Evolutionary conservation across 805 yeast species (phyloP), one percentile per base, ranked within the genome.

Genomic region (Zygosaccharomyces siamensis): DNA sequence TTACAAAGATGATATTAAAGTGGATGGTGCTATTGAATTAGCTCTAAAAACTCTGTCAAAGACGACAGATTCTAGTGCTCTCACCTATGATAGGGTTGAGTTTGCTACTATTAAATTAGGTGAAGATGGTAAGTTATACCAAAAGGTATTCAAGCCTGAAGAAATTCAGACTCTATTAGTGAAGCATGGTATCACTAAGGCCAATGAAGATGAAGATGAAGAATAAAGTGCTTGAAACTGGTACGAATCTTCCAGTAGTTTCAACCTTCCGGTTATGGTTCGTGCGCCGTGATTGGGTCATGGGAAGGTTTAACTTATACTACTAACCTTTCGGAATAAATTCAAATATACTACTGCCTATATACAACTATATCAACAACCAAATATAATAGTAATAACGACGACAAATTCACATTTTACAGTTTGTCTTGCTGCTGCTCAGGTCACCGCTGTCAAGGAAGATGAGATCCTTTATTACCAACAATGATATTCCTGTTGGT

Each of bases 11-110:
- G 93, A 86, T 49, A 69, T 88, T 58, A 67, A 76, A 20, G 69
- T 87, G 54, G 75, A 78, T 41, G 95, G 84, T 45, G 97, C 97
- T 4, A 78, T 87, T 50, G 87, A 84, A 56, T 75, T 93, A 65
- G 97, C 97, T 7, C 75, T 93, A 64, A 89, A 89, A 71, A 95
- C 93, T 35, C 77, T 93, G 54, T 82, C 93, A 46, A 93, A 93
- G 74, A 93, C 99, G 6, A 89, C 95, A 75, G 99, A 93, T 68
- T 76, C 86, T 46, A 80, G 95, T 33, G 80, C 86, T 47, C 75
- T 93, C 63, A 85, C 89, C 31, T 79, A 89, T 65, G 97, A 90
- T 50, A 92, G 92, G 72, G 76, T 93, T 58, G 99, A 93, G 72
- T 85, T 93, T 66, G 90, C 97, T 35, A 89, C 97, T 4, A 79